These are phyloP conservation scores for Fusarium buharicum DNA, from an alignment of 2,329 filamentous ascomycete genomes.

Conservation along the genomic window DNA sequence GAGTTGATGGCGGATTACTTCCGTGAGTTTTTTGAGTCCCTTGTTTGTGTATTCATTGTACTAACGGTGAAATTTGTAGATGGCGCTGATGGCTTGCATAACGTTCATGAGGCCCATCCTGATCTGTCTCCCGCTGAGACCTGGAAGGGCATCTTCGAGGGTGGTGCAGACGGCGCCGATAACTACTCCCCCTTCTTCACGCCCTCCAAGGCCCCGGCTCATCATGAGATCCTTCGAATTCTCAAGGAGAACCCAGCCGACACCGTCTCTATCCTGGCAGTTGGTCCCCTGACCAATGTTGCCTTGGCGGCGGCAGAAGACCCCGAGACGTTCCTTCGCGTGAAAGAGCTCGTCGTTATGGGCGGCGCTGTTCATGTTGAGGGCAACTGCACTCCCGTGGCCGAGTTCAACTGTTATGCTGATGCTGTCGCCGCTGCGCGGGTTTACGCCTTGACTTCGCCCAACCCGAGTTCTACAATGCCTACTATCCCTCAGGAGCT, in stretches of 20 bases:
- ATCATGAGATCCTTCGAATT: constrained; percentile 89
- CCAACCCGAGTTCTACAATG: constrained; percentile 80
- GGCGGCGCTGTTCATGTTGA: constrained; percentile 82
- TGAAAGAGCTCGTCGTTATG: constrained; percentile 95
- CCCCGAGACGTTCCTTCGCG: constrained; percentile 86
- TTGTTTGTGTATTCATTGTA: not conserved
- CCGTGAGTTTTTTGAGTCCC: constrained; percentile 66
- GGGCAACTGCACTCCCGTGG: constrained; percentile 86
- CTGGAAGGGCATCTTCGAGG: constrained; percentile 74
- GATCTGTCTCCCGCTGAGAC: constrained; percentile 79
- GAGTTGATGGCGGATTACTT: constrained; percentile 86
- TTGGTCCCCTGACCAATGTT: constrained; percentile 94
- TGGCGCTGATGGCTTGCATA: constrained; percentile 79
- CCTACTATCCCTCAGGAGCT: constrained; percentile 69
- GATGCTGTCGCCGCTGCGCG: constrained; percentile 82
- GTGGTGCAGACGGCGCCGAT: constrained; percentile 52
- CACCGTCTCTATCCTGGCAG: constrained; percentile 87
- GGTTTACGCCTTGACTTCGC: constrained; percentile 80
- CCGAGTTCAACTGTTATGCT: constrained; percentile 96
- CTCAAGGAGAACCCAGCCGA: constrained; percentile 83
- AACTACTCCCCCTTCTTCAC: constrained; percentile 73
- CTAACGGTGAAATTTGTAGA: constrained; percentile 61
- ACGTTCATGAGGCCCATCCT: constrained; percentile 78
- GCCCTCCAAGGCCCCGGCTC: constrained; percentile 76
- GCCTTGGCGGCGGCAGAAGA: constrained; percentile 90